phyloP scores from a whole-genome alignment of 179 eudicot species.

The Patellifolia procumbens region DNA sequence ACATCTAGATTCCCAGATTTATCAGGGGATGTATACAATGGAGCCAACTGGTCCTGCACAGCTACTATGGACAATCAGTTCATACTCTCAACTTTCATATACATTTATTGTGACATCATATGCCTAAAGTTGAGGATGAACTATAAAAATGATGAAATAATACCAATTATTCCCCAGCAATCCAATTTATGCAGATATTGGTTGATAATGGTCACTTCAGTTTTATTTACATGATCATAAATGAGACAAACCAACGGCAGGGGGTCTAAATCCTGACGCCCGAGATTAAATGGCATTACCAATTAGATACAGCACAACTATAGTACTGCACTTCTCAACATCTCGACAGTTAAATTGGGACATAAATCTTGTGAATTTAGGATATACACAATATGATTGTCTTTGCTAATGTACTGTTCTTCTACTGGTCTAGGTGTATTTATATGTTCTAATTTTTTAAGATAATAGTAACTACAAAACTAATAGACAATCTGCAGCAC shows the following conservation, averaged over 20 bases:
- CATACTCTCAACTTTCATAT: slow-evolving; percentile 9
- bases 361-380: no score
- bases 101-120: neutral
- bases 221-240: neutral
- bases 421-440: no score
- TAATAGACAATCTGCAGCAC: no score
- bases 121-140: neutral
- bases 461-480: no score
- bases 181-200: neutral
- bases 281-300: neutral
- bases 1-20: slow-evolving; percentile 40
- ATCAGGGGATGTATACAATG: slow-evolving; percentile 27
- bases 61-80: slow-evolving; percentile 29
- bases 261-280: neutral
- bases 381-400: no score
- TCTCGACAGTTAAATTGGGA: no score
- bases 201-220: neutral
- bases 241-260: neutral
- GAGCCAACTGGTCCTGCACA: slow-evolving; percentile 50
- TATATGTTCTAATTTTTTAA: no score
- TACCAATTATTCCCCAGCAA: neutral
- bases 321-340: no score
- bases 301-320: neutral
- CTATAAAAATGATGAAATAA: neutral
- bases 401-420: no score